Evolutionary conservation across 352 stramenopile species (phyloP), one percentile per base, ranked within the genome.

Genomic region (Phytopythium vexans): DNA sequence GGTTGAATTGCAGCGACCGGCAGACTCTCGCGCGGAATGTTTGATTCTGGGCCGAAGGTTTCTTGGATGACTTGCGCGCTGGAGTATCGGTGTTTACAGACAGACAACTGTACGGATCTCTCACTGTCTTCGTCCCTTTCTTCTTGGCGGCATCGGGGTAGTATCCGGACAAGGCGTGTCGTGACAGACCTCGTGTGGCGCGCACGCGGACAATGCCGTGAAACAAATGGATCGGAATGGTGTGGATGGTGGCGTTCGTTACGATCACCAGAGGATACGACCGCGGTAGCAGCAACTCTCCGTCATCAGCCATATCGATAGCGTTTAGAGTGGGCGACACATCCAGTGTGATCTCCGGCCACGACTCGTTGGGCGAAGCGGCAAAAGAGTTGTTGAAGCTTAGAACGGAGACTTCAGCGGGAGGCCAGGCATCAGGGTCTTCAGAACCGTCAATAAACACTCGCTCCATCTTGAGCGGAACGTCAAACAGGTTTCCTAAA

Each of bases 401-500:
- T 33, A 72, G 48, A 10, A 85, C 52, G 6, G 54, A 40, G 16
- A 82, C 60, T 49, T 74, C 62, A 21, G 62, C 36, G 12, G 10
- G 10, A 39, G 46, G 3, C 35, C 8, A 34, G 11, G 46, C 5
- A 42, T 7, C 21, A 43, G 39, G n/a, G 16, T 39, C n/a, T 8
- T 6, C 16, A 11, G 5, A 33, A 33, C 9, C 31, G 1, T 56
- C 56, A 11, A 82, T 49, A 63, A 65, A 85, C 27, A 82, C 66
- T 36, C 56, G 60, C 45, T 85, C 62, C 10, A 84, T 41, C 48
- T 82, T 65, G 11, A 87, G 53, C 8, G 66, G 49, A 8, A 49
- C 40, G 41, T 82, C 63, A 46, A 85, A 86, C 33, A 49, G 42
- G 46, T 85, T 85, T 56, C 56, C 66, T 14, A 75, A 39, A 6